Conservation (phyloP, 768 basidiomycete genomes). For the Naganishia kalamii region DNA sequence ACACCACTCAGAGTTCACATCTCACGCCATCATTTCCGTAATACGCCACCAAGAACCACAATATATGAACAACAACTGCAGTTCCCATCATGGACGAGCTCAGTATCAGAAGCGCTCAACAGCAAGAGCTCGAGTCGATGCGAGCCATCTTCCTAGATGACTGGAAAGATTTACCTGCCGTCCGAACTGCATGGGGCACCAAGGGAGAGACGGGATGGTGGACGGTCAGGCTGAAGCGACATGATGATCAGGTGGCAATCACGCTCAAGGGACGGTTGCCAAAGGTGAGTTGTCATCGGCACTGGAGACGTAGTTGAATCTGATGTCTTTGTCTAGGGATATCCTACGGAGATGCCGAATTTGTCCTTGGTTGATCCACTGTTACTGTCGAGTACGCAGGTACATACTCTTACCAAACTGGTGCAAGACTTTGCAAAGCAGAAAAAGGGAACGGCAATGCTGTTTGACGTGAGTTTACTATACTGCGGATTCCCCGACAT, state of each 20-base stretch:
- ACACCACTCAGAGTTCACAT: too few relatives aligned
- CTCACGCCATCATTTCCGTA: too few relatives aligned
- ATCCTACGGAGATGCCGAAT: slow-evolving; percentile 32
- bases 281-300: slow-evolving; percentile 27
- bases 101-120: slow-evolving; percentile 25
- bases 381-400: slow-evolving; percentile 32
- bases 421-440: slow-evolving; percentile 33
- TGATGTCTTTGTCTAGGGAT: slow-evolving; percentile 23
- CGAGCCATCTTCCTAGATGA: slow-evolving; percentile 38
- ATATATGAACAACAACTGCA: background rate
- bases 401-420: slow-evolving; percentile 29
- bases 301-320: background rate
- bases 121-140: slow-evolving; percentile 39
- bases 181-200: slow-evolving; percentile 42
- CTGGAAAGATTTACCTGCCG: slow-evolving; percentile 37
- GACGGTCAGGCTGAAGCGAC: slow-evolving; percentile 30
- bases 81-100: slow-evolving; percentile 4
- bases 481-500: background rate
- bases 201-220: slow-evolving; percentile 37
- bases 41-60: background rate
- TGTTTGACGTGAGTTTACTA: slow-evolving; percentile 34
- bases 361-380: slow-evolving; percentile 29
- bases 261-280: slow-evolving; percentile 33
- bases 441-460: slow-evolving; percentile 33
- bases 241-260: slow-evolving; percentile 33